Evolutionary conservation across 1,284 basidiomycete species (phyloP).

Genomic region (Nidula niveotomentosa): DNA sequence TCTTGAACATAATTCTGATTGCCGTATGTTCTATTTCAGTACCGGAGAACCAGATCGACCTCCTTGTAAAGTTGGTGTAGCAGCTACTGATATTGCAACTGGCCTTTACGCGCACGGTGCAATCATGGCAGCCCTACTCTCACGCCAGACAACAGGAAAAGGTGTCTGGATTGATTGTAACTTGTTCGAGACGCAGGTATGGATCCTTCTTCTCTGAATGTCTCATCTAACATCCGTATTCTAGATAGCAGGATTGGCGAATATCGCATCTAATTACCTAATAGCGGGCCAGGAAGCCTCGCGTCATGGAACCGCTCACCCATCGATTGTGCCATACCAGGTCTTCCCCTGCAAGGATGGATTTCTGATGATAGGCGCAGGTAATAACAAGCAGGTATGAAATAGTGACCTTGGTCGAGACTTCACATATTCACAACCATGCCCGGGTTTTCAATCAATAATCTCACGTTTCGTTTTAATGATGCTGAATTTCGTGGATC

Average conservation of each 20-base stretch:
- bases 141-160: slow-evolving; percentile 81
- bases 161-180: slow-evolving; percentile 93
- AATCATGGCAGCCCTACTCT: slow-evolving; percentile 88
- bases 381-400: slow-evolving; percentile 84
- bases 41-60: slow-evolving; percentile 89
- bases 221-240: neutral
- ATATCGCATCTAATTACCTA: slow-evolving; percentile 93
- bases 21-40: slow-evolving; percentile 33
- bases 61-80: slow-evolving; percentile 91
- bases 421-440: neutral
- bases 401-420: neutral
- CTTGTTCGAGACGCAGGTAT: slow-evolving; percentile 83
- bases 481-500: too few relatives aligned
- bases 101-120: slow-evolving; percentile 94
- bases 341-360: slow-evolving; percentile 88
- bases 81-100: slow-evolving; percentile 89
- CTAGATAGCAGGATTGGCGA: slow-evolving; percentile 88
- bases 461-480: too few relatives aligned
- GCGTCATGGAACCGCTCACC: slow-evolving; percentile 91
- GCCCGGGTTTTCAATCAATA: too few relatives aligned
- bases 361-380: slow-evolving; percentile 94
- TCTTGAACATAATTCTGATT: neutral
- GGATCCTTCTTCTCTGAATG: slow-evolving; percentile 6
- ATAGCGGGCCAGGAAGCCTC: slow-evolving; percentile 84
- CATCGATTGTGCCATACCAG: slow-evolving; percentile 91